Conservation (phyloP, 192 early-diverging fungal species). For the Umbelopsis isabellina region DNA sequence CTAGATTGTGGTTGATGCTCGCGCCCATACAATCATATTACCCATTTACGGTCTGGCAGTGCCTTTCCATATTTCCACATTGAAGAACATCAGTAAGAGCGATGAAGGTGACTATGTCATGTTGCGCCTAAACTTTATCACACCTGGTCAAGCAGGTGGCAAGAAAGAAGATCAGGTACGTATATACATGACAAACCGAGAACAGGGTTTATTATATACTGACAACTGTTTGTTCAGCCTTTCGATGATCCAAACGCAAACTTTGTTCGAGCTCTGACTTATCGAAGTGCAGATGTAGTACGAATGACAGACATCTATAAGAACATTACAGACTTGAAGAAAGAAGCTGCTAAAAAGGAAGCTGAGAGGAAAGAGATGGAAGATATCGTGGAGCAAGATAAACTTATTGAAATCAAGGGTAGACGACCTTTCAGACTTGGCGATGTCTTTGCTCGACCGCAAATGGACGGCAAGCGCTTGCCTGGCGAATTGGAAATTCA, state of each 20-base stretch:
- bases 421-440: slow-evolving; percentile 76
- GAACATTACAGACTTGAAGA: slow-evolving; percentile 90
- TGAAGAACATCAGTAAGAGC: slow-evolving; percentile 92
- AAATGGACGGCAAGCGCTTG: slow-evolving; percentile 85
- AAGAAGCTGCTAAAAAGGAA: slow-evolving; percentile 90
- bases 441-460: slow-evolving; percentile 94
- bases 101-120: slow-evolving; percentile 93
- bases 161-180: slow-evolving; percentile 84
- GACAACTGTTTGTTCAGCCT: slow-evolving; percentile 45
- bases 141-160: slow-evolving; percentile 88
- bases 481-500: slow-evolving; percentile 98
- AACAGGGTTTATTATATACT: background rate
- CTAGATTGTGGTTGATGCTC: slow-evolving; percentile 89
- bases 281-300: slow-evolving; percentile 81
- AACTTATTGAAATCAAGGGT: slow-evolving; percentile 77
- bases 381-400: slow-evolving; percentile 94
- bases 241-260: slow-evolving; percentile 87
- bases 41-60: slow-evolving; percentile 97
- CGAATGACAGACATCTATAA: slow-evolving; percentile 86
- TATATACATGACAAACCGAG: background rate
- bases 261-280: slow-evolving; percentile 92
- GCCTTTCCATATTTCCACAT: slow-evolving; percentile 96
- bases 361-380: slow-evolving; percentile 95
- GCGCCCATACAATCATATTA: slow-evolving; percentile 85
- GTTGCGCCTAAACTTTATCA: slow-evolving; percentile 93